Base-by-base conservation (phyloP, 2,329 filamentous ascomycete species). In the Cyanodermella asteris region DNA sequence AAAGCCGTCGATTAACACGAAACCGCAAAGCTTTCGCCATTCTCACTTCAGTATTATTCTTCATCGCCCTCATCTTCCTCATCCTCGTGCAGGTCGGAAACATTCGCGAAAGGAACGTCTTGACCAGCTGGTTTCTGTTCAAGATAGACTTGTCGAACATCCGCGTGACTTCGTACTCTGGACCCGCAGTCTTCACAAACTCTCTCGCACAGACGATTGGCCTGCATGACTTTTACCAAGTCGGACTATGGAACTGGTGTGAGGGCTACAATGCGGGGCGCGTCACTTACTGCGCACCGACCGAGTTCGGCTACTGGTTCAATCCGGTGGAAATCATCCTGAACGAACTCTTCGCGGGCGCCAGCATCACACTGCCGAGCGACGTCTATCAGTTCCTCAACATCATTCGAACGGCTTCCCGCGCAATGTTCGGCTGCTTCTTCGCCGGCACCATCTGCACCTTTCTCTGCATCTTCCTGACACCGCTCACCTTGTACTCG, bases 161-260 rank as follows among this genome's bases (percentile, higher is more conserved):
- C 43, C 72, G 91, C 28, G 74, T 75, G 0, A 55, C 66, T 17
- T 67, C 64, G 5, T 63, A 77, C 10, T 72, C 73, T 20, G n/a
- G n/a, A n/a, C 73, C 81, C 43, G 67, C 69, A 7, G 51, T 61
- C 13, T 59, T 91, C 22, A 73, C 91, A 48, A 91, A 91, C 54
- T 80, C 71, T 22, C 81, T 91, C 35, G 80, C 81, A 4, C 71
- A 77, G 25, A 77, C 73, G 13, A 57, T 93, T 27, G 84, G 82
- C 16, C 59, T 93, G 24, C 80, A 91, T 45, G 84, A 93, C 48
- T 93, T 91, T 50, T 93, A 93, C 49, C 75, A 81, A 39, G 75
- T 91, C 15, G 82, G 82, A 5, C 52, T 93, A 20, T 94, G 84
- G 84, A 73, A 71, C 31, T 91, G 74, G 46, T 94, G 84, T 48